Evolutionary conservation across 805 yeast genomes (phyloP).

Genomic region (Zygosaccharomyces siamensis): DNA sequence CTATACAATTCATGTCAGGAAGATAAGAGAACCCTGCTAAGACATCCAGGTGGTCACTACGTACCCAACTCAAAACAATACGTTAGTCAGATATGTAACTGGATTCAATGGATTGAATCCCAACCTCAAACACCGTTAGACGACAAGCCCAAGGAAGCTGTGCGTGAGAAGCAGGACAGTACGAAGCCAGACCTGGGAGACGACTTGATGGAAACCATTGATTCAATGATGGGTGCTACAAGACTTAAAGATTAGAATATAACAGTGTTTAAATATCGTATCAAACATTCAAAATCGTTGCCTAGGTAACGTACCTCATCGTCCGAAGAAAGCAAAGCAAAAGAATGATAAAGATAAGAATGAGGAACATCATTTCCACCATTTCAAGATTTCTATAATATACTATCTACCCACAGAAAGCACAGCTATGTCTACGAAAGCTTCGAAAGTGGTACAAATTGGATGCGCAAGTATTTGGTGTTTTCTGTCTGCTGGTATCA

Average conservation of each 20-base stretch:
- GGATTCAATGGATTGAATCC: constrained; percentile 27
- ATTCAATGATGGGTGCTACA: constrained; percentile 26
- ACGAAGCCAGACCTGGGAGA: constrained; percentile 28
- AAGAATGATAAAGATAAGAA: background rate
- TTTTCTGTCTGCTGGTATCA: constrained; percentile 84
- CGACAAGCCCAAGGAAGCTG: background rate
- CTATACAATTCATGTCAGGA: constrained; percentile 50
- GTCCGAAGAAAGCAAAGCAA: background rate
- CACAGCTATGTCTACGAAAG: background rate
- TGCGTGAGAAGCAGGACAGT: background rate
- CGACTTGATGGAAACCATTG: constrained; percentile 38
- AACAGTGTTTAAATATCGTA: background rate
- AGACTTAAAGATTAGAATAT: background rate
- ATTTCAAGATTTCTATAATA: background rate
- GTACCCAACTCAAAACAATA: constrained; percentile 76
- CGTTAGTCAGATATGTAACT: constrained; percentile 32
- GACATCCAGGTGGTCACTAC: constrained; percentile 94
- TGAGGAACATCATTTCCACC: background rate
- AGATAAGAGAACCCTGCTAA: constrained; percentile 44
- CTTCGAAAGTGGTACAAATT: constrained; percentile 44
- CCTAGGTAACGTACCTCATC: constrained; percentile 1
- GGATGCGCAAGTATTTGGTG: constrained; percentile 82
- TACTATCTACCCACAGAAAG: background rate
- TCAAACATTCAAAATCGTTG: background rate
- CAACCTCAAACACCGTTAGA: background rate